A percentile compares a stretch with the other conserved stretches of the same genome.
phyloP scores from a whole-genome alignment of 2,329 filamentous ascomycete species.

The Dendryphion nanum region DNA sequence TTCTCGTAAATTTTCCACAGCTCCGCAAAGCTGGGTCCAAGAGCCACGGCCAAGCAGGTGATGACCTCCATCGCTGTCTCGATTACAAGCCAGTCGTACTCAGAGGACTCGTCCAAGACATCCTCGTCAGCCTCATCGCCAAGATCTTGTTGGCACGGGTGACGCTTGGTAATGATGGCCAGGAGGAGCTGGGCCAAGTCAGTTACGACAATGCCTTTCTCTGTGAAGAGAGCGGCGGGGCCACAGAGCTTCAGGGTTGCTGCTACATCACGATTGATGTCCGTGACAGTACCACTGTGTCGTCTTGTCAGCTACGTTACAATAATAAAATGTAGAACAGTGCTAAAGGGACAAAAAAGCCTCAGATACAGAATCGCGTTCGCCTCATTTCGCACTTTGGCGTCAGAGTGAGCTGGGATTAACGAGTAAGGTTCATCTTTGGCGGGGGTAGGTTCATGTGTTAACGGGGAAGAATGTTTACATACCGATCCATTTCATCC shows the following conservation, averaged over 20 bases:
- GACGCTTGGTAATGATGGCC: slow-evolving; percentile 81
- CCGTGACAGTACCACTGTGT: slow-evolving; percentile 77
- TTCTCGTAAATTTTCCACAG: slow-evolving; percentile 97
- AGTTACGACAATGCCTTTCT: slow-evolving; percentile 63
- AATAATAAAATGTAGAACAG: slow-evolving; percentile 5
- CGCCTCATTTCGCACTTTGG: slow-evolving; percentile 80
- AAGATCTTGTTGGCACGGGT: slow-evolving; percentile 89
- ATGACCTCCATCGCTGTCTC: slow-evolving; percentile 92
- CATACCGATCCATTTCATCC: slow-evolving; percentile 91
- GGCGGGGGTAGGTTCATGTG: slow-evolving; percentile 11
- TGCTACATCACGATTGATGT: slow-evolving; percentile 91
- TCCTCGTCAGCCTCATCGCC: slow-evolving; percentile 75
- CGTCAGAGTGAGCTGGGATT: slow-evolving; percentile 99
- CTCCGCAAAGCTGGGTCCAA: slow-evolving; percentile 78
- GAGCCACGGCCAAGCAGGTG: slow-evolving; percentile 76
- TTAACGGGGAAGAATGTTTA: slow-evolving; percentile 38
- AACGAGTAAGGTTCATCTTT: slow-evolving; percentile 84
- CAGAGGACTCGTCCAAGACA: slow-evolving; percentile 70
- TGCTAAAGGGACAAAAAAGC: slow-evolving; percentile 45
- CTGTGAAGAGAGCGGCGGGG: slow-evolving; percentile 75
- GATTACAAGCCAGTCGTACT: slow-evolving; percentile 96
- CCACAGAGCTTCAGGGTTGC: slow-evolving; percentile 89
- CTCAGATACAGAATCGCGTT: slow-evolving; percentile 69
- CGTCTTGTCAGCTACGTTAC: slow-evolving; percentile 14
- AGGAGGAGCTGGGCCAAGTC: slow-evolving; percentile 74